Conservation (phyloP, 257 asterid species). For the Solanum paucissectum region DNA sequence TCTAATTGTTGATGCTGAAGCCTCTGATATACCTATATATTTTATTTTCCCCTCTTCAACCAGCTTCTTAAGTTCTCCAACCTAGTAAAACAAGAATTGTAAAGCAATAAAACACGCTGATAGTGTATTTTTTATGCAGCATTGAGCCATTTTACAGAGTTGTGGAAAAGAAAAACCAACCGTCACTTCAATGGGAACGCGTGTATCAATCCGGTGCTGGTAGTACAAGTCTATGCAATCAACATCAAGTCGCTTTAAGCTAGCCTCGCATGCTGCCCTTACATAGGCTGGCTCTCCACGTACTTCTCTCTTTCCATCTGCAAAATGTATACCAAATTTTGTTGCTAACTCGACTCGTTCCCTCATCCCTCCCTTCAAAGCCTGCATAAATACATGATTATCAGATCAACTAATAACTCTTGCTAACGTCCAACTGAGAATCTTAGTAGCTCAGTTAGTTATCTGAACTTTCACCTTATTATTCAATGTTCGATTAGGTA, state of each 20-base stretch:
- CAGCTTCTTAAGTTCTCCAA: conserved; percentile 67
- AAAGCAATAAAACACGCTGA: background rate
- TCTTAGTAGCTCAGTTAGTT: background rate
- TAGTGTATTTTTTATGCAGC: background rate
- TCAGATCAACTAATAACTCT: no score
- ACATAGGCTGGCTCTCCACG: conserved; percentile 32
- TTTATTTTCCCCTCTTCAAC: conserved; percentile 71
- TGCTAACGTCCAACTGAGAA: no score
- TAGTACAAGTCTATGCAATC: conserved; percentile 36
- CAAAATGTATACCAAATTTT: conserved; percentile 16
- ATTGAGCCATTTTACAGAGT: background rate
- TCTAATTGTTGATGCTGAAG: conserved; percentile 58
- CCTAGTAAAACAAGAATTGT: conserved; percentile 12
- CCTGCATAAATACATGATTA: conserved; percentile 5
- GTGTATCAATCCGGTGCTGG: conserved; percentile 26
- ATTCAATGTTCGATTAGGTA: background rate
- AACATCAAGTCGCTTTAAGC: conserved; percentile 31
- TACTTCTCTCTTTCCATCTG: conserved; percentile 3
- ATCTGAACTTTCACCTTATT: no score
- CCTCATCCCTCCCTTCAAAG: conserved; percentile 25
- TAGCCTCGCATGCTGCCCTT: conserved; percentile 26
- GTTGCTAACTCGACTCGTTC: conserved; percentile 31
- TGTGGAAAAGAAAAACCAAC: conserved; percentile 6
- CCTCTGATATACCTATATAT: conserved; percentile 68
- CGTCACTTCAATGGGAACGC: conserved; percentile 38